A percentile compares a stretch with the other conserved stretches of the same genome.
phyloP scores from a whole-genome alignment of 208 protist species.

The Trypanosoma melophagium region DNA sequence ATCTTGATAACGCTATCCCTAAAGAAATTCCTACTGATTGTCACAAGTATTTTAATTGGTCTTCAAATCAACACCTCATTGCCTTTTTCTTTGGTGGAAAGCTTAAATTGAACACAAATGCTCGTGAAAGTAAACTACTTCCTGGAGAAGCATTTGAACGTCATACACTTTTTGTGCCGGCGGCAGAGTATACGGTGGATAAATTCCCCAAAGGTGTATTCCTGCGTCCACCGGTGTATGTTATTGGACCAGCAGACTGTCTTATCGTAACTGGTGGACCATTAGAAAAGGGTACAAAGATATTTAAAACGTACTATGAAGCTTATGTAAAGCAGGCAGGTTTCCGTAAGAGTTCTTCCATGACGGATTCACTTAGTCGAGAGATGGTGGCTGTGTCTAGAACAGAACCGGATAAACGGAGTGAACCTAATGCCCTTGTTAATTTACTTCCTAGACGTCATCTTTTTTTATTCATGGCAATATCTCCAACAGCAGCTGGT shows the following conservation, averaged over 20 bases:
- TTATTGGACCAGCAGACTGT: slow-evolving; percentile 83
- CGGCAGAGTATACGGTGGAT: slow-evolving; percentile 29
- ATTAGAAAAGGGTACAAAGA: slow-evolving; percentile 77
- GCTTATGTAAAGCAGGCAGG: slow-evolving; percentile 79
- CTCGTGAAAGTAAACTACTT: slow-evolving; percentile 78
- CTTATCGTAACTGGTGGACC: slow-evolving; percentile 71
- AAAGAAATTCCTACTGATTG: slow-evolving; percentile 80
- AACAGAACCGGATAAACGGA: slow-evolving; percentile 44
- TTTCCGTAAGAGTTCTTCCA: slow-evolving; percentile 84
- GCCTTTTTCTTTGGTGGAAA: slow-evolving; percentile 90
- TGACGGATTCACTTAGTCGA: slow-evolving; percentile 70
- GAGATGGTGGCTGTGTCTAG: slow-evolving; percentile 70
- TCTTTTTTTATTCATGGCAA: slow-evolving; percentile 80
- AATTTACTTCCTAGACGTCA: slow-evolving; percentile 86
- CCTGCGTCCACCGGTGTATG: slow-evolving; percentile 78
- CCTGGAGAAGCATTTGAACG: slow-evolving; percentile 78
- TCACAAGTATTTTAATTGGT: slow-evolving; percentile 93
- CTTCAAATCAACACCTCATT: slow-evolving; percentile 88
- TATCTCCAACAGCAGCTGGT: slow-evolving; percentile 38
- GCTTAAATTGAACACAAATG: slow-evolving; percentile 84
- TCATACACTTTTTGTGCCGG: slow-evolving; percentile 71
- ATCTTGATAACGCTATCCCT: slow-evolving; percentile 75
- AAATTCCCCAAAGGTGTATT: slow-evolving; percentile 85
- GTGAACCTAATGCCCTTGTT: slow-evolving; percentile 63
- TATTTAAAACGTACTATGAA: slow-evolving; percentile 87